phyloP scores from a whole-genome alignment of 768 basidiomycete species.

The Ephemerocybe angulata region DNA sequence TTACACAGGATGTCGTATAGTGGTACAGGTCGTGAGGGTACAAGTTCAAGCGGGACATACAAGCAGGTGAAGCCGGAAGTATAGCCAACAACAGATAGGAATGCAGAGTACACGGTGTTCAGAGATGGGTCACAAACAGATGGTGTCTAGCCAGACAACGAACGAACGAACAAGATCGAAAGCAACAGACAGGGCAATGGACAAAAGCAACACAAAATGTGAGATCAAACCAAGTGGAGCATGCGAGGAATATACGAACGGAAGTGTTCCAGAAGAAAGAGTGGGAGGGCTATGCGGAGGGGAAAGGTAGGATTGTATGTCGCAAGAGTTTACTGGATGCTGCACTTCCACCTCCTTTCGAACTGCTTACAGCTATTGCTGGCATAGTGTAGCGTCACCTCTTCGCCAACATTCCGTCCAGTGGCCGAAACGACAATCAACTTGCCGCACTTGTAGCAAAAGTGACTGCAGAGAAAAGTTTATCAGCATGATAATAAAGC shows the following conservation, averaged over 20 bases:
- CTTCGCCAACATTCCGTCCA: conserved; percentile 10
- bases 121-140: too few relatives aligned
- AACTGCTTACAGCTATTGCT: conserved; percentile 6
- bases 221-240: background rate
- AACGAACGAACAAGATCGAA: too few relatives aligned
- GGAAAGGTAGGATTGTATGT: background rate
- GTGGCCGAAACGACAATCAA: conserved; percentile 7
- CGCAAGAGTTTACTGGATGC: conserved; percentile 8
- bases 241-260: background rate
- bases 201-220: too few relatives aligned
- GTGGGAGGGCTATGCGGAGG: background rate
- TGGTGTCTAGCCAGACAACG: too few relatives aligned
- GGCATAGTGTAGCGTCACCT: conserved; percentile 9
- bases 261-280: background rate
- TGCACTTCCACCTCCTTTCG: conserved; percentile 9
- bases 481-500: background rate
- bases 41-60: too few relatives aligned
- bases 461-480: conserved; percentile 1
- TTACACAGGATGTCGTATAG: too few relatives aligned
- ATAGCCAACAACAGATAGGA: too few relatives aligned
- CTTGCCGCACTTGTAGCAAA: conserved; percentile 12
- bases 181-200: too few relatives aligned
- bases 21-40: too few relatives aligned
- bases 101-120: too few relatives aligned
- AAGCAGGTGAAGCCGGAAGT: too few relatives aligned